A percentile compares a stretch with the other conserved stretches of the same genome.
These are phyloP conservation scores for Biancaea sappan DNA, from an alignment of 306 rosid genomes.

Conservation along the genomic window DNA sequence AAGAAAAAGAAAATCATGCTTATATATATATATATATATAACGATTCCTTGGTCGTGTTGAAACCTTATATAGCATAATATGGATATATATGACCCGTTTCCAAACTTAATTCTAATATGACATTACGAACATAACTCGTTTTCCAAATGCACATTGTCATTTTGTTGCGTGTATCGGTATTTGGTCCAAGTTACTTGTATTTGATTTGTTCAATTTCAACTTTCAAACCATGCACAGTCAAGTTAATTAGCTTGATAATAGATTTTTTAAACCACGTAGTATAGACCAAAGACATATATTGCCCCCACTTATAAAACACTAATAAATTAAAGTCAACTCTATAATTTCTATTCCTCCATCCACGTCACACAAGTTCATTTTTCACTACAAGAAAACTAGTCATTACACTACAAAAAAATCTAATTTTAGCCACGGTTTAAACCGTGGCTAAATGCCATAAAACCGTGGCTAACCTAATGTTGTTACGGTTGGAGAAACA, in stretches of 20 bases:
- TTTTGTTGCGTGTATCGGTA: background rate
- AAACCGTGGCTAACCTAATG: no score
- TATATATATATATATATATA: no score
- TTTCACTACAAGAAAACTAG: no score
- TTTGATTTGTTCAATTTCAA: background rate
- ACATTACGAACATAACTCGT: background rate
- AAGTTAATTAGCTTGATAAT: background rate
- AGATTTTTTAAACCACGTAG: background rate
- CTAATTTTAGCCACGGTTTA: no score
- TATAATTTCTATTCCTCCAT: background rate
- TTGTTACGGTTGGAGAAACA: no score
- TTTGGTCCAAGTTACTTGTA: slow-evolving; percentile 3
- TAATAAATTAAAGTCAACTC: background rate
- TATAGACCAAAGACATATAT: background rate
- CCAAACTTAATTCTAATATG: no score
- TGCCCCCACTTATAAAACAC: background rate
- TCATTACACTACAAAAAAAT: no score
- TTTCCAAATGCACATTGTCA: no score
- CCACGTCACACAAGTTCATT: background rate
- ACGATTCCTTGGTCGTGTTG: background rate
- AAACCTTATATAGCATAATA: background rate
- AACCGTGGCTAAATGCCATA: no score
- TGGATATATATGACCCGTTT: no score
- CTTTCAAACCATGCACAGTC: background rate
- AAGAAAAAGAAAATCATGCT: background rate